Base-by-base conservation (phyloP, 2,329 filamentous ascomycete genomes). In the Sporothrix inflata region DNA sequence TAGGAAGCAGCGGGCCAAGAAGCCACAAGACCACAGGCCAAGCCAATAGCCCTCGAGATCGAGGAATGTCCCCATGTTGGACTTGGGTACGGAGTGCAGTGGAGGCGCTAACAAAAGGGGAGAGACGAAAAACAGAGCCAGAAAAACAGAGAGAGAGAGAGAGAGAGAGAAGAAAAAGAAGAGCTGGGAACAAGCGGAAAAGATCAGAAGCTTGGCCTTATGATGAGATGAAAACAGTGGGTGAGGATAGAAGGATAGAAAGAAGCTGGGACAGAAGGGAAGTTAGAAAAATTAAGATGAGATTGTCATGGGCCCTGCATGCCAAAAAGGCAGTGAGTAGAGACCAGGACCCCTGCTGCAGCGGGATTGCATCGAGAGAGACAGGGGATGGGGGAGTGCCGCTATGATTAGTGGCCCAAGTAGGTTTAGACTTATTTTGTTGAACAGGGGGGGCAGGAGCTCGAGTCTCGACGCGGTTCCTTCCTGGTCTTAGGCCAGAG, bases 391-490 rank as follows among this genome's bases (percentile, higher is more conserved):
- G n/a, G n/a, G n/a, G n/a, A n/a, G 27, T 61, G 16, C 55, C 55
- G 19, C 34, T 63, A 42, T 61, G 38, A 49, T 66, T 66, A 66
- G 65, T 68, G 65, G 65, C 66, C 47, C 66, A 69, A 69, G 66
- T 42, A 53, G 47, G 66, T 27, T 45, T 69, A 69, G 49, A 42
- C 49, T 42, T 55, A 68, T 69, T 69, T 38, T 53, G 34, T 24
- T 24, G 63, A 34, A 42, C 42, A 30, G 30, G 24, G 12, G n/a
- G n/a, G 60, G 27, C 30, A 34, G 55, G 55, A 19, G 27, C 55
- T 30, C 38, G 19, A 42, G 9, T 63, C 38, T 49, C 42, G 42
- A 66, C 42, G 60, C 60, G 38, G 24, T 66, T 66, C 42, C 19
- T 66, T 66, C 63, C 45, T 24, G 24, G 21, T 53, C 24, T 14